Evolutionary conservation across 2,329 filamentous ascomycete species (phyloP).

Genomic region (Diplocarpon mali): DNA sequence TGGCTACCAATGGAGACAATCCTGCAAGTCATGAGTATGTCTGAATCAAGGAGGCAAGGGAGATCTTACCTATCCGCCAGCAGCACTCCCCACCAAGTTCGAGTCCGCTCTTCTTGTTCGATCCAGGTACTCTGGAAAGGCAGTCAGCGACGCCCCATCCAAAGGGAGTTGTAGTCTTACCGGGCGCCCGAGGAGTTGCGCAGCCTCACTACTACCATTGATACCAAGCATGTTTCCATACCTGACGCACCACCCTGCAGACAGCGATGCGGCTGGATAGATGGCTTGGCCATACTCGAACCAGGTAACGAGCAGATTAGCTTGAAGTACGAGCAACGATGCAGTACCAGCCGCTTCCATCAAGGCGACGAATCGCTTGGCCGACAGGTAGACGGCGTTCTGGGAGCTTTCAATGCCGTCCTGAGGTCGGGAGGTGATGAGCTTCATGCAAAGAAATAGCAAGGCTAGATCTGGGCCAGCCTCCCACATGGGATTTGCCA

Average conservation of each 20-base stretch:
- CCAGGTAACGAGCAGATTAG: slow-evolving; percentile 34
- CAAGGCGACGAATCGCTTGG: slow-evolving; percentile 32
- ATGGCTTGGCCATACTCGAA: slow-evolving; percentile 39
- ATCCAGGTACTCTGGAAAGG: slow-evolving; percentile 32
- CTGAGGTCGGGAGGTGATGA: slow-evolving; percentile 30
- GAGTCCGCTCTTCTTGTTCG: slow-evolving; percentile 35
- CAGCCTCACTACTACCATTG: slow-evolving; percentile 28
- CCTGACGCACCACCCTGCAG: slow-evolving; percentile 34
- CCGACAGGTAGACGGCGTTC: slow-evolving; percentile 32
- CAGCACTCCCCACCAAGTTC: slow-evolving; percentile 39
- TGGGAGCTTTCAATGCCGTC: slow-evolving; percentile 29
- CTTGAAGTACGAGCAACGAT: slow-evolving; percentile 35
- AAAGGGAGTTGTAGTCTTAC: slow-evolving; percentile 18
- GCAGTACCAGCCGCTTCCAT: slow-evolving; percentile 33
- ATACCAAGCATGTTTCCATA: slow-evolving; percentile 37
- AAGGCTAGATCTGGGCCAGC: slow-evolving; percentile 36
- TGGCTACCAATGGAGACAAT: slow-evolving; percentile 24
- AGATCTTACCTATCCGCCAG: slow-evolving; percentile 32
- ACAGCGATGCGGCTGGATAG: slow-evolving; percentile 40
- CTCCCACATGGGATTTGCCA: slow-evolving; percentile 33
- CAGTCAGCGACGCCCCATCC: not conserved
- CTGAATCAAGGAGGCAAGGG: not conserved
- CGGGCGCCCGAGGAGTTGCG: slow-evolving; percentile 29
- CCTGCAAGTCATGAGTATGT: slow-evolving; percentile 14
- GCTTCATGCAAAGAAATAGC: slow-evolving; percentile 38